Evolutionary conservation across 495 filamentous ascomycete species (phyloP), one percentile per base, ranked within the genome.

Genomic region (Cryomyces minteri): DNA sequence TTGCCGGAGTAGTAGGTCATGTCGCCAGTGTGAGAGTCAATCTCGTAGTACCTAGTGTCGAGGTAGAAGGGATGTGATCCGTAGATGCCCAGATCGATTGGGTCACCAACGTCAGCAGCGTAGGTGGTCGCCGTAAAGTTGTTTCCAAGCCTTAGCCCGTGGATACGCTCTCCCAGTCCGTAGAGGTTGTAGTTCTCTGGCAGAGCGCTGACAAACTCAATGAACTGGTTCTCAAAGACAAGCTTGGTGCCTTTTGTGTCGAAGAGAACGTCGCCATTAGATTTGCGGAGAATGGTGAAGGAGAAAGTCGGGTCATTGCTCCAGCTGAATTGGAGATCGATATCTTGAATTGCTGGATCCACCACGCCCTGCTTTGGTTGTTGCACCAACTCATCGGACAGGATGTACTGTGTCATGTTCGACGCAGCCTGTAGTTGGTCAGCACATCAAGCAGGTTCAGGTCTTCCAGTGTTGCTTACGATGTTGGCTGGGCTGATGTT

Each of bases 361-460:
- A 14, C 34, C 2, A 25, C 18, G 18, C 18, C 18, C 18, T 25
- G 18, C 18, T 25, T 25, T 25, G 18, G 18, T 25, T 71, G 66
- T 4, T 74, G 72, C 4, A 90, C 69, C 7, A 82, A 52, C 11
- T 69, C 61, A 43, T 80, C 73, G 0, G 82, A 70, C 18, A 88
- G 63, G 30, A 77, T 52, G 50, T 78, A 87, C 67, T 77, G 79
- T 0, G 79, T 77, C 37, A 62, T 64, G 52, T 88, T 87, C 4
- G 70, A 71, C 5, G 65, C 51, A 45, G 73, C 74, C 52, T 58
- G 28, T 1, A 0, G 3, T 0, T 4, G 9, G 6, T 48, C 8
- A 48, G 44, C 32, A 50, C 18, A 25, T 25, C 18, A 25, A 25
- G 18, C 18, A 25, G 1, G 2, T 25, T 25, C 18, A 25, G 18